Evolutionary conservation across 371 early-diverging fungal genomes (phyloP).

Genomic region (Rhizopus microsporus): DNA sequence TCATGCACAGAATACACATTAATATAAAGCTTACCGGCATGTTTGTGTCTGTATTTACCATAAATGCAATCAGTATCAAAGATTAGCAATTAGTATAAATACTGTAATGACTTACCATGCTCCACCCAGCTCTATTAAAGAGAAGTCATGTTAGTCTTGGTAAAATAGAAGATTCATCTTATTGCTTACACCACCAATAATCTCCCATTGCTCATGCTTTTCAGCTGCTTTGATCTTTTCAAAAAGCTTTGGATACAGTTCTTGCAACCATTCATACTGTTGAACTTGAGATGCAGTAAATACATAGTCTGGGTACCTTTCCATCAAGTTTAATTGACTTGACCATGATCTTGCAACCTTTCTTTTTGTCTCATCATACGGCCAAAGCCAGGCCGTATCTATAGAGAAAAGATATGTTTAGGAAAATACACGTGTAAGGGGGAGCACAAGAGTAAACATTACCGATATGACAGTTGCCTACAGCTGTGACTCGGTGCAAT

Average conservation of each 20-base stretch:
- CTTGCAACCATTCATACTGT: conserved; percentile 92
- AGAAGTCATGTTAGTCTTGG: not conserved
- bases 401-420: conserved; percentile 2
- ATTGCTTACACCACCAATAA: conserved; percentile 81
- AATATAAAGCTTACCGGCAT: conserved; percentile 61
- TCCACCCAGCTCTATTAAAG: conserved; percentile 54
- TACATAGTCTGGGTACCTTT: conserved; percentile 82
- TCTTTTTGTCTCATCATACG: conserved; percentile 94
- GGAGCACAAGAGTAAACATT: conserved; percentile 31
- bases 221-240: conserved; percentile 70
- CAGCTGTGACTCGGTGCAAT: conserved; percentile 70
- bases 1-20: not conserved
- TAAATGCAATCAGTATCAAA: too few relatives aligned
- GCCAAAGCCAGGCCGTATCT: conserved; percentile 88
- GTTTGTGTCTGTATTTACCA: conserved; percentile 84
- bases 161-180: not conserved
- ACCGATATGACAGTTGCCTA: conserved; percentile 89
- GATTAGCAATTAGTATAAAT: too few relatives aligned
- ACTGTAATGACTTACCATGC: conserved; percentile 33
- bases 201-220: conserved; percentile 82
- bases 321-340: conserved; percentile 84
- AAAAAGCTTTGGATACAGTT: conserved; percentile 84
- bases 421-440: not conserved
- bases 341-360: conserved; percentile 94
- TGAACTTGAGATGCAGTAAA: conserved; percentile 92